These are phyloP conservation scores for Sutorius eximius DNA, from an alignment of 1,284 basidiomycete genomes.

Conservation along the genomic window DNA sequence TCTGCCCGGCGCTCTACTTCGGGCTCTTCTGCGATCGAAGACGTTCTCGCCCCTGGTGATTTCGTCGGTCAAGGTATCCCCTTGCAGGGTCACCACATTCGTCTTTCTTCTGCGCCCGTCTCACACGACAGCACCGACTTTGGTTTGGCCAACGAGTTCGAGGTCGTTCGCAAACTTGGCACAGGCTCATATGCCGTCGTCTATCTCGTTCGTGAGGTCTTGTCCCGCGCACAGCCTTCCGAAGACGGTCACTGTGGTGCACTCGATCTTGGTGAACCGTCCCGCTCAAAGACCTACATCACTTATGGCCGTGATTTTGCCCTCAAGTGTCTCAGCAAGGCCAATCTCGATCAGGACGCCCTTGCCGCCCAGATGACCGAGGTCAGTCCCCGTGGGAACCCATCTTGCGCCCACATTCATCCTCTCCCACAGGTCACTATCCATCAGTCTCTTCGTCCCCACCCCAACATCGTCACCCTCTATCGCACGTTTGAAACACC, in stretches of 20 bases:
- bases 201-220: slow-evolving; percentile 87
- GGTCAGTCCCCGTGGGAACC: slow-evolving; percentile 43
- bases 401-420: slow-evolving; percentile 10
- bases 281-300: slow-evolving; percentile 39
- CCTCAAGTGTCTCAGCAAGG: slow-evolving; percentile 94
- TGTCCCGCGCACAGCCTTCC: slow-evolving; percentile 58
- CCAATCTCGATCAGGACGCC: slow-evolving; percentile 84
- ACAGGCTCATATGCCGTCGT: slow-evolving; percentile 92
- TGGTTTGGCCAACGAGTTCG: slow-evolving; percentile 65
- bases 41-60: slow-evolving; percentile 70
- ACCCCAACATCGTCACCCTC: slow-evolving; percentile 94
- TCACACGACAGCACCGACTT: slow-evolving; percentile 37
- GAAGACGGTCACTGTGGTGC: slow-evolving; percentile 63
- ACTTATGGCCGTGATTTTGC: slow-evolving; percentile 88
- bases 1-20: slow-evolving; percentile 38
- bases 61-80: slow-evolving; percentile 62
- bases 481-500: slow-evolving; percentile 85
- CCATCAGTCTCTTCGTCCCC: slow-evolving; percentile 89
- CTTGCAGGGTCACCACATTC: slow-evolving; percentile 64
- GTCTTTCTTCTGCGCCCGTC: slow-evolving; percentile 44
- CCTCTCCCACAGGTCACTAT: slow-evolving; percentile 69
- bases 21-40: slow-evolving; percentile 52
- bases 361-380: slow-evolving; percentile 87
- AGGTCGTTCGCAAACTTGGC: slow-evolving; percentile 83
- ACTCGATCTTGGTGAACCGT: slow-evolving; percentile 58